A percentile compares a stretch with the other conserved stretches of the same genome.
phyloP scores from a whole-genome alignment of 495 filamentous ascomycete genomes.

The Glarea lozoyensis region DNA sequence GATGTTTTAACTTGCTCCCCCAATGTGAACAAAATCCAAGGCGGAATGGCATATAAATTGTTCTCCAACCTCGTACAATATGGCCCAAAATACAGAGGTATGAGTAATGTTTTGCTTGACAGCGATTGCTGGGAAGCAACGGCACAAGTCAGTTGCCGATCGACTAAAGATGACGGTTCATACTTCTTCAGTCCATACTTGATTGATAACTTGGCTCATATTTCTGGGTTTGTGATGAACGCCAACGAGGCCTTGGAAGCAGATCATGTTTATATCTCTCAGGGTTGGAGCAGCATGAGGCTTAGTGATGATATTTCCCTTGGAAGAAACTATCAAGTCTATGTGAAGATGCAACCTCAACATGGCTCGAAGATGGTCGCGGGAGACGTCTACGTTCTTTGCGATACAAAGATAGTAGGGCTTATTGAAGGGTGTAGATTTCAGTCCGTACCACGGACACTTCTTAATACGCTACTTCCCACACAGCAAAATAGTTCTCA shows the following conservation, averaged over 20 bases:
- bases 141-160: conserved; percentile 55
- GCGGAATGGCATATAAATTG: conserved; percentile 65
- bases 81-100: conserved; percentile 54
- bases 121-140: conserved; percentile 62
- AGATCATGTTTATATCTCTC: conserved; percentile 64
- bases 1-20: conserved; percentile 47
- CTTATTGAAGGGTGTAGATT: conserved; percentile 48
- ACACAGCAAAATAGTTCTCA: conserved; percentile 31
- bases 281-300: conserved; percentile 67
- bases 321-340: conserved; percentile 57
- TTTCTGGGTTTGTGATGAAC: conserved; percentile 74
- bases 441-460: conserved; percentile 53
- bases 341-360: conserved; percentile 57
- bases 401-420: conserved; percentile 52
- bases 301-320: conserved; percentile 54
- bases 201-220: conserved; percentile 59
- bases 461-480: conserved; percentile 57
- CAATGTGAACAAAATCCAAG: conserved; percentile 26
- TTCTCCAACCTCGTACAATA: conserved; percentile 63
- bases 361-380: conserved; percentile 32
- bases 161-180: conserved; percentile 43
- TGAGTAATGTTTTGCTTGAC: conserved; percentile 68
- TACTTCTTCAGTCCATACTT: conserved; percentile 62
- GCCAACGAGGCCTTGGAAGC: conserved; percentile 64
- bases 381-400: conserved; percentile 57